Percentiles rank a stretch among this genome's conserved stretches.
Evolutionary conservation across 78 protist genomes (phyloP).

Genomic region (Dictyostelium capitatum): DNA sequence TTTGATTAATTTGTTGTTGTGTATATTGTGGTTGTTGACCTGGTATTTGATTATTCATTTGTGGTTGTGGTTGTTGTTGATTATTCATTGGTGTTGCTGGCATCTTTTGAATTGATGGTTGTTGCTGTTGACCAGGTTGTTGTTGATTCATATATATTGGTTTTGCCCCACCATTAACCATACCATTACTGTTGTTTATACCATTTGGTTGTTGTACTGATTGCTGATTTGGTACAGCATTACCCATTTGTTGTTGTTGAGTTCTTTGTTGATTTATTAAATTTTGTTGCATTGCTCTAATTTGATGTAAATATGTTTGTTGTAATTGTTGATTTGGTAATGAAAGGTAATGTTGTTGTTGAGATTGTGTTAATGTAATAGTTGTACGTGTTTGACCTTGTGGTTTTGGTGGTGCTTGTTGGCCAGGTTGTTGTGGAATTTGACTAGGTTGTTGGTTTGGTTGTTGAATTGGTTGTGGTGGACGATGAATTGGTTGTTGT

Average conservation of each 20-base stretch:
- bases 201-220: not conserved
- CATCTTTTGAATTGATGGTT: not conserved
- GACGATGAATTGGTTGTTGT: not conserved
- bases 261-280: not conserved
- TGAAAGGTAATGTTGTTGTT: slow-evolving; percentile 18
- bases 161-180: not conserved
- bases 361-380: slow-evolving; percentile 12
- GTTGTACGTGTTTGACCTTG: not conserved
- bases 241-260: not conserved
- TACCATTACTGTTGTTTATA: not conserved
- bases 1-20: not conserved
- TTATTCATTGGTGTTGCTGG: not conserved
- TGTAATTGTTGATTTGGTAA: slow-evolving; percentile 9
- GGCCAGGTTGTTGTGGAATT: not conserved
- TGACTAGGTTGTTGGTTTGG: not conserved
- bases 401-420: not conserved
- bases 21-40: not conserved
- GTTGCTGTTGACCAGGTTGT: not conserved
- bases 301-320: not conserved
- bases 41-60: not conserved
- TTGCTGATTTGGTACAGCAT: not conserved
- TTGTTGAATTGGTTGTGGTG: not conserved
- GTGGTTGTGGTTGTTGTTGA: slow-evolving; percentile 42
- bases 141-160: not conserved
- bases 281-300: not conserved